Evolutionary conservation across 2,329 filamentous ascomycete genomes (phyloP), one percentile per base, ranked within the genome.

Genomic region (Sclerotinia glacialis): DNA sequence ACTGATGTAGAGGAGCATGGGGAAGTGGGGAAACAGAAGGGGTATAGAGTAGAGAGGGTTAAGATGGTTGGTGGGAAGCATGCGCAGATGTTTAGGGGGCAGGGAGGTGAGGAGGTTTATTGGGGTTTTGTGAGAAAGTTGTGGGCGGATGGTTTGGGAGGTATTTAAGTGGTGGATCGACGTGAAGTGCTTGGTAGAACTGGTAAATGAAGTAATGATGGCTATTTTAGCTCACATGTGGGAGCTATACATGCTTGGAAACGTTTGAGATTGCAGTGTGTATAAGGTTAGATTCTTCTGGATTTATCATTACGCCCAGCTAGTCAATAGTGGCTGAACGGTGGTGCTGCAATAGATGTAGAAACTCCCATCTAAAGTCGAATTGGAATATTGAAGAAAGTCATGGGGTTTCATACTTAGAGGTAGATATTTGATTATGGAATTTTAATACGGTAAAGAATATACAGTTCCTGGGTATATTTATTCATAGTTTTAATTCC

Each of bases 61-160:
- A 52, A 68, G 52, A 73, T 50, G 66, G 70, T 71, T 37, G 70
- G 67, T 12, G 73, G 69, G 21, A 61, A 69, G 42, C 74, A 75
- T 70, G 73, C 69, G 16, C 72, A 73, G 64, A 56, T 72, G 65
- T 74, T 72, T 58, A 71, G 60, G 47, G 72, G 71, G 16, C 70
- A 71, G 46, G 69, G 69, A 0, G 73, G 73, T 2, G 71, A 73
- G 65, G 50, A 67, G 23, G 71, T 65, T 61, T 75, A 75, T 68
- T 75, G 72, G 72, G 69, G 55, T 0, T 73, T 70, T 65, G 46
- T 75, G 5, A 52, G 68, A 61, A 68, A 66, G 40, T 34, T 72
- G 21, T 74, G 72, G 72, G 67, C 16, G 12, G 18, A n/a, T 21
- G 61, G 37, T 18, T 44, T 5, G 7, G 12, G 7, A 18, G 42